Conservation (phyloP, 345 rosid genomes). For the Gossypium arboreum region DNA sequence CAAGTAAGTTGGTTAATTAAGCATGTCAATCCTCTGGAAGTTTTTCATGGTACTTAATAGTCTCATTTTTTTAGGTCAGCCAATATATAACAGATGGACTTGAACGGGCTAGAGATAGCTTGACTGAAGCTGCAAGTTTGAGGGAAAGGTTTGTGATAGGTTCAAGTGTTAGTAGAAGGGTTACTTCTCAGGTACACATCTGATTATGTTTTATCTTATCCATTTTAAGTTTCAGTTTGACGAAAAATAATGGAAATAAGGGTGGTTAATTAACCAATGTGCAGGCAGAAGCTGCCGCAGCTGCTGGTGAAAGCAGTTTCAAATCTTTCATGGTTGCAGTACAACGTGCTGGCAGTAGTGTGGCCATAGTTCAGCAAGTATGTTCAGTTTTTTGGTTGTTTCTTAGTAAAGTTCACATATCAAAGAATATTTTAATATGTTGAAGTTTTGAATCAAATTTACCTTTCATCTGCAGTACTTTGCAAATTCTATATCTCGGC, state of each 20-base stretch:
- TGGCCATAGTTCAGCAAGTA: conserved; percentile 92
- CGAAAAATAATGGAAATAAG: conserved; percentile 16
- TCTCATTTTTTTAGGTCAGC: conserved; percentile 57
- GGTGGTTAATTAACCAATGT: conserved; percentile 26
- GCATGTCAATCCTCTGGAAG: conserved; percentile 13
- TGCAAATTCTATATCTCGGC: conserved; percentile 94
- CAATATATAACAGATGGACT: conserved; percentile 90
- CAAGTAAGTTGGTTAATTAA: conserved; percentile 56
- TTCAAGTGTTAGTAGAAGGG: conserved; percentile 81
- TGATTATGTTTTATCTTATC: conserved; percentile 15
- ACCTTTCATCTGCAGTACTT: conserved; percentile 55
- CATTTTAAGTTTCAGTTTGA: not conserved
- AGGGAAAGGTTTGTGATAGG: conserved; percentile 96
- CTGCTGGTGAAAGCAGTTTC: conserved; percentile 99
- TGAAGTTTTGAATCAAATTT: conserved; percentile 7
- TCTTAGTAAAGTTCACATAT: not conserved
- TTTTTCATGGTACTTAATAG: conserved; percentile 22
- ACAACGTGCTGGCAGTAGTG: conserved; percentile 96
- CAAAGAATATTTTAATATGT: conserved; percentile 9
- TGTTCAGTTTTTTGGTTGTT: conserved; percentile 22
- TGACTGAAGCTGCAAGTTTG: conserved; percentile 88
- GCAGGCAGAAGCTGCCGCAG: conserved; percentile 99
- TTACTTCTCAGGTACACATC: conserved; percentile 75
- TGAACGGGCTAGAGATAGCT: conserved; percentile 90
- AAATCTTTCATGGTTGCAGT: conserved; percentile 98